These are phyloP conservation scores for Alternaria sp. DNA, from an alignment of 2,329 filamentous ascomycete species.

Conservation along the genomic window DNA sequence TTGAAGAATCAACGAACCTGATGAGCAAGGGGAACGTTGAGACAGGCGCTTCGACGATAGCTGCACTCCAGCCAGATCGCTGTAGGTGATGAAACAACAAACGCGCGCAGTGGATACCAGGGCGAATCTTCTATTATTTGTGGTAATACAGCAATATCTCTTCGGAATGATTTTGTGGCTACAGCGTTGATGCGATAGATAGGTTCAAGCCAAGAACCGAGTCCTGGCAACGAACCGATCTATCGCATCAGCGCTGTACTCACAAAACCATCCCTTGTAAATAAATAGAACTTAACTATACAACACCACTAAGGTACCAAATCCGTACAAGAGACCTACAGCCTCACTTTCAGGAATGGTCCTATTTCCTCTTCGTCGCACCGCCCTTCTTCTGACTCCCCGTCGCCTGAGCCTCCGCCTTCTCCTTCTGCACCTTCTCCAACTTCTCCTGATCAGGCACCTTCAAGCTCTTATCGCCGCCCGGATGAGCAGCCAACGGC, in stretches of 20 bases:
- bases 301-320: not conserved
- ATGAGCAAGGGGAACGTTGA: not conserved
- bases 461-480: slow-evolving; percentile 35
- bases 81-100: not conserved
- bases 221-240: not conserved
- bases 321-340: not conserved
- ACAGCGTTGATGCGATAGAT: not conserved
- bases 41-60: not conserved
- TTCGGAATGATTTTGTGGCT: not conserved
- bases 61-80: not conserved
- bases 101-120: not conserved
- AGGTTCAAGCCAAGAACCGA: not conserved
- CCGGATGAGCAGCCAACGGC: slow-evolving; percentile 46
- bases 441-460: slow-evolving; percentile 27
- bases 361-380: slow-evolving; percentile 41
- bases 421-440: slow-evolving; percentile 26
- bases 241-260: not conserved
- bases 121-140: not conserved
- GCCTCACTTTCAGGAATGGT: not conserved
- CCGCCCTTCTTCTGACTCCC: slow-evolving; percentile 35
- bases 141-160: not conserved
- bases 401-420: slow-evolving; percentile 20
- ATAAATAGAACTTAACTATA: not conserved
- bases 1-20: not conserved
- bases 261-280: not conserved